Conservation (phyloP, 768 basidiomycete genomes). For the Kwoniella dendrophila region DNA sequence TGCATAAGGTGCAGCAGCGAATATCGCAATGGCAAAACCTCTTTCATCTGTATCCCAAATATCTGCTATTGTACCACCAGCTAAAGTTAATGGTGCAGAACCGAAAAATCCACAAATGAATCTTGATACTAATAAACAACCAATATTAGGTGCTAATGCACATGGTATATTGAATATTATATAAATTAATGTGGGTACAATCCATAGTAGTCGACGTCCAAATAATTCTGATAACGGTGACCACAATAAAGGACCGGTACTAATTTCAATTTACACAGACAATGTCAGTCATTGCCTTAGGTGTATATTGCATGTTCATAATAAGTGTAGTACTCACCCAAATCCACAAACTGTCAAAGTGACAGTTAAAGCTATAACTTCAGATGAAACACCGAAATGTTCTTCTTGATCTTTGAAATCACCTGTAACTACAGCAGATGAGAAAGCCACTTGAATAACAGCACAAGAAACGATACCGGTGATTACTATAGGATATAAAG, state of each 20-base stretch:
- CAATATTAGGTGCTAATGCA: slow-evolving; percentile 48
- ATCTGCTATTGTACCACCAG: slow-evolving; percentile 48
- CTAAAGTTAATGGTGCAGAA: slow-evolving; percentile 49
- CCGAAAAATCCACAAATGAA: slow-evolving; percentile 49
- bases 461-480: slow-evolving; percentile 30
- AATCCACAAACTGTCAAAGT: slow-evolving; percentile 38
- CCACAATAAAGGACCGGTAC: slow-evolving; percentile 51
- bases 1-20: slow-evolving; percentile 47
- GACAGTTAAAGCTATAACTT: slow-evolving; percentile 37
- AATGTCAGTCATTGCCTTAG: not conserved
- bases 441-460: slow-evolving; percentile 38
- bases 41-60: slow-evolving; percentile 49
- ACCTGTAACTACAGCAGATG: slow-evolving; percentile 35
- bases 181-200: slow-evolving; percentile 42
- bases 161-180: slow-evolving; percentile 55
- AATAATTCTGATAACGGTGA: slow-evolving; percentile 51
- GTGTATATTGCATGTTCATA: no score
- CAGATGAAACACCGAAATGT: slow-evolving; percentile 33
- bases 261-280: slow-evolving; percentile 1
- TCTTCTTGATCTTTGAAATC: slow-evolving; percentile 35
- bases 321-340: no score
- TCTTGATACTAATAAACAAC: slow-evolving; percentile 49
- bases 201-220: slow-evolving; percentile 47
- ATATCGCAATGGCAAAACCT: slow-evolving; percentile 50
- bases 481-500: slow-evolving; percentile 18